Conservation (phyloP, 1,284 basidiomycete genomes). For the Golubevia sp. region DNA sequence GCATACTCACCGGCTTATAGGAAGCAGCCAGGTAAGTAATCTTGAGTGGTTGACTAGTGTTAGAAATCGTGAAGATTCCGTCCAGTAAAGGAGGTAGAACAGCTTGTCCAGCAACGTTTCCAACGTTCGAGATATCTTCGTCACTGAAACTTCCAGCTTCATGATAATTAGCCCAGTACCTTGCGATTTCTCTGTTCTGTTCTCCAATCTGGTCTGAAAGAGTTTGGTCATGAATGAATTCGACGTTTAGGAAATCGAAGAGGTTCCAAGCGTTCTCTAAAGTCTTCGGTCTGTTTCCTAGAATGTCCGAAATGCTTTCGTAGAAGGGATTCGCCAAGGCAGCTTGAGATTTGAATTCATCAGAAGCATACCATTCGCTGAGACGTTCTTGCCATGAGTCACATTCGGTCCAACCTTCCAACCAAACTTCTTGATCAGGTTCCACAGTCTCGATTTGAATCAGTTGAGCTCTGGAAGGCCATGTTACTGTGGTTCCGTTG, state of each 20-base stretch:
- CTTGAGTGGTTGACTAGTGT: slow-evolving; percentile 76
- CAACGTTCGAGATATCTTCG: slow-evolving; percentile 69
- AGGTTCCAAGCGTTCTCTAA: slow-evolving; percentile 74
- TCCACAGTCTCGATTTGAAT: slow-evolving; percentile 76
- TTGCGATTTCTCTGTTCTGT: slow-evolving; percentile 20
- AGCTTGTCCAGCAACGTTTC: slow-evolving; percentile 81
- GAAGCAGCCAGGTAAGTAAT: slow-evolving; percentile 74
- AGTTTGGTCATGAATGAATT: slow-evolving; percentile 67
- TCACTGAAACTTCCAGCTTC: slow-evolving; percentile 77
- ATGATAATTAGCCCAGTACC: slow-evolving; percentile 73
- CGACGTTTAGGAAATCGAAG: slow-evolving; percentile 72
- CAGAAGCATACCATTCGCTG: slow-evolving; percentile 40
- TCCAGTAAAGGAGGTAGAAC: slow-evolving; percentile 73
- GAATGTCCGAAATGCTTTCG: slow-evolving; percentile 69
- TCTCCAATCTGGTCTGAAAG: slow-evolving; percentile 23
- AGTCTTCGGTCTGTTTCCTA: slow-evolving; percentile 72
- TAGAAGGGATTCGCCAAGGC: slow-evolving; percentile 72
- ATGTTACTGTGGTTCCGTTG: slow-evolving; percentile 74
- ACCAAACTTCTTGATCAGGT: slow-evolving; percentile 76
- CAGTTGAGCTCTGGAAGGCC: slow-evolving; percentile 77
- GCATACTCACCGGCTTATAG: slow-evolving; percentile 74
- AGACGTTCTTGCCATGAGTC: slow-evolving; percentile 16
- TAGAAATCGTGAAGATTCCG: slow-evolving; percentile 75
- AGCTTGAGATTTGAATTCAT: slow-evolving; percentile 68
- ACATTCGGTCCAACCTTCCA: slow-evolving; percentile 78